These are phyloP conservation scores for Diplogelasinospora grovesii DNA, from an alignment of 495 filamentous ascomycete species.

Conservation along the genomic window DNA sequence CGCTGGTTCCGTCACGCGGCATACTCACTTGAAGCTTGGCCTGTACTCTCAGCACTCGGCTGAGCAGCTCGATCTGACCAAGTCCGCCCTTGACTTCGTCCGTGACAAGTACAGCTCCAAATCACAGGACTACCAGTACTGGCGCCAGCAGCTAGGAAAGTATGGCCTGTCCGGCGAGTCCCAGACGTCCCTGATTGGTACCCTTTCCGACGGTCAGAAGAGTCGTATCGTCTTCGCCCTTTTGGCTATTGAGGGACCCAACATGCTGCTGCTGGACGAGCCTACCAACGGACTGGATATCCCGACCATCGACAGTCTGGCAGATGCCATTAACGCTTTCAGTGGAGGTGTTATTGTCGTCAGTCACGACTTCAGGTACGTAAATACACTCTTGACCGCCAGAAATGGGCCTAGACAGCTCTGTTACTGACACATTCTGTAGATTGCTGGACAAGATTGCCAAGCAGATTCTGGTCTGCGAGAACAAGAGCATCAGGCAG, in stretches of 20 bases:
- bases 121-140: slow-evolving; percentile 98
- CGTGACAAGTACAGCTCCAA: slow-evolving; percentile 86
- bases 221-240: slow-evolving; percentile 95
- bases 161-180: slow-evolving; percentile 88
- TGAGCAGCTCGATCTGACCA: slow-evolving; percentile 96
- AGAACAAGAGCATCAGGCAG: slow-evolving; percentile 81
- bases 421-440: slow-evolving; percentile 14
- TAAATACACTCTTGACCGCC: neutral
- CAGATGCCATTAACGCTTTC: slow-evolving; percentile 95
- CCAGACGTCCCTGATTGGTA: slow-evolving; percentile 97
- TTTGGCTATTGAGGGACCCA: slow-evolving; percentile 90
- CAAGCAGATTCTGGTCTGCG: slow-evolving; percentile 98
- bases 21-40: slow-evolving; percentile 97
- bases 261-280: slow-evolving; percentile 97
- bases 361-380: slow-evolving; percentile 94
- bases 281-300: slow-evolving; percentile 99
- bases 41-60: slow-evolving; percentile 97
- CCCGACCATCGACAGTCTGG: slow-evolving; percentile 94
- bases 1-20: slow-evolving; percentile 70
- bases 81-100: slow-evolving; percentile 95
- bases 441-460: slow-evolving; percentile 98
- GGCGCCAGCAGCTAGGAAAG: slow-evolving; percentile 91
- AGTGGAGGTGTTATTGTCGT: slow-evolving; percentile 96
- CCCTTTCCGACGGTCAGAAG: slow-evolving; percentile 95
- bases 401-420: neutral